Conservation (phyloP, 257 asterid genomes). For the Ehretia macrophylla region DNA sequence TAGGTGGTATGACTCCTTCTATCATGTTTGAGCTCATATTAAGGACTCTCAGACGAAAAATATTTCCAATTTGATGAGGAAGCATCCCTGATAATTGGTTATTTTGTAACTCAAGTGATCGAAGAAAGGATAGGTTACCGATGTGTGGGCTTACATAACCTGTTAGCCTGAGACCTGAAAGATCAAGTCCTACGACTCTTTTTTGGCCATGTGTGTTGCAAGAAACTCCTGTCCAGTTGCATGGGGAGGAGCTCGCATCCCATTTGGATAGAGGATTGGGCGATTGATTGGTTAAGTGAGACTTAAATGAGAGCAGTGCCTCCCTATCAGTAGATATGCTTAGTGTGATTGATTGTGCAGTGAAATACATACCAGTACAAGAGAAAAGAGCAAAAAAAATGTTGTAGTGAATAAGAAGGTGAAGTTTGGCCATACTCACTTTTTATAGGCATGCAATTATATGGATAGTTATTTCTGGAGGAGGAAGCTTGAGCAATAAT, state of each 20-base stretch:
- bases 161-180: slow-evolving; percentile 8
- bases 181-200: slow-evolving; percentile 17
- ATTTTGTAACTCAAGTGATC: slow-evolving; percentile 7
- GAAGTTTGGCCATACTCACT: neutral
- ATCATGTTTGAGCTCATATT: slow-evolving; percentile 19
- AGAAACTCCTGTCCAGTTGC: slow-evolving; percentile 26
- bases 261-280: slow-evolving; percentile 1
- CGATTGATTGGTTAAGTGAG: slow-evolving; percentile 18
- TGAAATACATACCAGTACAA: too few relatives aligned
- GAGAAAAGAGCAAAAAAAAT: neutral
- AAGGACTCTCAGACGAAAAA: slow-evolving; percentile 13
- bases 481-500: too few relatives aligned
- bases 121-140: slow-evolving; percentile 22
- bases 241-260: slow-evolving; percentile 16
- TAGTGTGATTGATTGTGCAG: too few relatives aligned
- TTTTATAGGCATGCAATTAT: too few relatives aligned
- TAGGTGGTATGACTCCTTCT: slow-evolving; percentile 18
- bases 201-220: slow-evolving; percentile 11
- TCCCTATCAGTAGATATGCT: slow-evolving; percentile 14
- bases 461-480: too few relatives aligned
- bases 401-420: neutral
- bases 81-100: slow-evolving; percentile 22
- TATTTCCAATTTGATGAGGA: slow-evolving; percentile 22
- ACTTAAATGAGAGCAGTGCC: neutral
- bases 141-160: slow-evolving; percentile 20